phyloP scores from a whole-genome alignment of 164 flowering plant species.

The Vitis cinerea region DNA sequence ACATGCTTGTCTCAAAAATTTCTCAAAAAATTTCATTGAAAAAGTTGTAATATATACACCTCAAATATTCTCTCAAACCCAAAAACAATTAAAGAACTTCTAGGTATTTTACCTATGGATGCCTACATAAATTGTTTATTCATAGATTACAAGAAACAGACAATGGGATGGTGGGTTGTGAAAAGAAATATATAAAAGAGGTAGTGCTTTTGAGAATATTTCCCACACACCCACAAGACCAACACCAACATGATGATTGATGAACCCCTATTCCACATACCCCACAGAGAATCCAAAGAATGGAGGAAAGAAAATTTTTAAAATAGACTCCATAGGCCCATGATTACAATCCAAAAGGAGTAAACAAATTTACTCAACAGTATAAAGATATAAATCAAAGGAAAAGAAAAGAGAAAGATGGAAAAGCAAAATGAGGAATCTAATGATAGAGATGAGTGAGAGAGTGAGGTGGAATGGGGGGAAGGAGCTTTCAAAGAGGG shows the following conservation, averaged over 20 bases:
- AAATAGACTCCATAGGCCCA: not conserved
- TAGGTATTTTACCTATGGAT: too few species aligned
- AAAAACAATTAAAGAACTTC: too few species aligned
- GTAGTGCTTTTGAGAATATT: not conserved
- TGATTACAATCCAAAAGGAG: not conserved
- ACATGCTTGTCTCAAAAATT: too few species aligned
- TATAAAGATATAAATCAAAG: not conserved
- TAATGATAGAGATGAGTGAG: not conserved
- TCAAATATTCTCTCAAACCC: too few species aligned
- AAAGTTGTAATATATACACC: too few species aligned
- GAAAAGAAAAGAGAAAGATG: not conserved
- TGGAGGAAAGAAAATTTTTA: not conserved
- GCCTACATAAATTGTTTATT: too few species aligned
- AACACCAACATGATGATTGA: too few species aligned
- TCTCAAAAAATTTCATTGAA: too few species aligned
- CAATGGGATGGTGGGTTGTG: too few species aligned
- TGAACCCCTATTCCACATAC: not conserved
- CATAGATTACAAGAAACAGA: too few species aligned
- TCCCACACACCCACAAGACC: not conserved
- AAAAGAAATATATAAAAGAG: not conserved
- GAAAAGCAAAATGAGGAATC: too few species aligned
- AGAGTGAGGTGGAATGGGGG: not conserved
- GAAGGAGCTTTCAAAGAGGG: not conserved
- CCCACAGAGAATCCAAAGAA: slow-evolving; percentile 11
- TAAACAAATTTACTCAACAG: not conserved